A percentile compares a stretch with the other conserved stretches of the same genome.
Conservation (phyloP, 805 yeast species). For the Babjeviella inositovora region DNA sequence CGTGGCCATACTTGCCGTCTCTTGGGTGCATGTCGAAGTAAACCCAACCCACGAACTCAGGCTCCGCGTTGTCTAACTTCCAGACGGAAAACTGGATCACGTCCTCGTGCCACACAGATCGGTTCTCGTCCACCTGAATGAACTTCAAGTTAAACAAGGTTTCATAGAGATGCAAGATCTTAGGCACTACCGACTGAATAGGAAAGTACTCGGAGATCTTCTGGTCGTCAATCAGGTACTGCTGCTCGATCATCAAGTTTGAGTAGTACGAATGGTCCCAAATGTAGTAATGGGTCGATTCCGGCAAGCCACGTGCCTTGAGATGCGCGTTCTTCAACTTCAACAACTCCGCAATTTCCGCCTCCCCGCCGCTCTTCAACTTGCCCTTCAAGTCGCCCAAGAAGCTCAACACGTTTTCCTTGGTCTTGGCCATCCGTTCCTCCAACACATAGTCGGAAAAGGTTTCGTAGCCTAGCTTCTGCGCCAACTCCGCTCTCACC, state of each 20-base stretch:
- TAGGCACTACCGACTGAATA: slow-evolving; percentile 42
- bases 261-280: slow-evolving; percentile 69
- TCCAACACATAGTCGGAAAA: slow-evolving; percentile 62
- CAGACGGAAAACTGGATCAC: slow-evolving; percentile 63
- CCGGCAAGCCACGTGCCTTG: slow-evolving; percentile 22
- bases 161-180: slow-evolving; percentile 63
- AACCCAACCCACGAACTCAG: slow-evolving; percentile 61
- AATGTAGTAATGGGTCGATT: slow-evolving; percentile 23
- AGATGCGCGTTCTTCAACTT: slow-evolving; percentile 38
- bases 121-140: slow-evolving; percentile 23
- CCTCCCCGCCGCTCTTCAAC: slow-evolving; percentile 39
- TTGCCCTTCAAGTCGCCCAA: slow-evolving; percentile 44
- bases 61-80: slow-evolving; percentile 34
- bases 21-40: slow-evolving; percentile 77
- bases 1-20: slow-evolving; percentile 78
- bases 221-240: slow-evolving; percentile 57
- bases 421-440: slow-evolving; percentile 66
- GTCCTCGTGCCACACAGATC: slow-evolving; percentile 62
- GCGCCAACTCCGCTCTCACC: slow-evolving; percentile 46
- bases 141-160: slow-evolving; percentile 54
- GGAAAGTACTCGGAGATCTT: slow-evolving; percentile 72
- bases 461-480: slow-evolving; percentile 45
- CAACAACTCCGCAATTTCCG: slow-evolving; percentile 32
- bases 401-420: slow-evolving; percentile 42
- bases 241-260: slow-evolving; percentile 46